Percentiles rank a stretch among this genome's conserved stretches.
Evolutionary conservation across 768 basidiomycete species (phyloP).

Genomic region (Termitomyces sp.): DNA sequence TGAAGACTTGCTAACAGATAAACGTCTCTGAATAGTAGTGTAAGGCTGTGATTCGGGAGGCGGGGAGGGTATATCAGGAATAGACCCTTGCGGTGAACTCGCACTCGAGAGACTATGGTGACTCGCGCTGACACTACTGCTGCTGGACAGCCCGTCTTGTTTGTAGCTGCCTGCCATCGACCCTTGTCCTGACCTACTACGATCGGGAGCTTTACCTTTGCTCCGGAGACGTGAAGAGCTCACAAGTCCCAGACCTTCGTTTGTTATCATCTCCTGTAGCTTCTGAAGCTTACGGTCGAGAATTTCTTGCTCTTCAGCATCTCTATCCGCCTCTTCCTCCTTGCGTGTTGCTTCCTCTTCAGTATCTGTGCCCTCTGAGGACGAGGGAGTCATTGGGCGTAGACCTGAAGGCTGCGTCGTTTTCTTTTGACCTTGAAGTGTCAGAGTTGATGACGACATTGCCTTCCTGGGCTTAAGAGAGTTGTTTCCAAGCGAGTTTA

Average conservation of each 20-base stretch:
- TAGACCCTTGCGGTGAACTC: conserved; percentile 71
- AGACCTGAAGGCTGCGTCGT: conserved; percentile 26
- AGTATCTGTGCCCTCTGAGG: conserved; percentile 49
- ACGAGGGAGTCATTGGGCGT: conserved; percentile 44
- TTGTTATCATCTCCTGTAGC: conserved; percentile 68
- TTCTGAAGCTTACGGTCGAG: conserved; percentile 64
- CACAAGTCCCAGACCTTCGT: conserved; percentile 68
- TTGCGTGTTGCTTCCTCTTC: conserved; percentile 58
- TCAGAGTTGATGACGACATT: conserved; percentile 67
- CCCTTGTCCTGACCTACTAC: conserved; percentile 36
- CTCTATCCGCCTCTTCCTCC: conserved; percentile 67
- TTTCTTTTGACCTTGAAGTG: conserved; percentile 49
- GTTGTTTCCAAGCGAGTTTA: conserved; percentile 61
- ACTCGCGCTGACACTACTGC: conserved; percentile 42
- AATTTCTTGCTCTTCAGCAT: conserved; percentile 61
- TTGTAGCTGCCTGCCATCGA: conserved; percentile 30
- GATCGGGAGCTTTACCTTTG: conserved; percentile 37
- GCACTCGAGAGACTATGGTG: conserved; percentile 66
- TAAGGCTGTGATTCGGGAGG: conserved; percentile 50
- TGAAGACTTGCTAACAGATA: conserved; percentile 51
- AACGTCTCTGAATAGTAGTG: conserved; percentile 46
- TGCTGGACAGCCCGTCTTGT: conserved; percentile 39
- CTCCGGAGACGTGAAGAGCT: conserved; percentile 28
- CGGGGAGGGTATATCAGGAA: conserved; percentile 78
- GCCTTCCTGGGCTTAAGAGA: conserved; percentile 49